Evolutionary conservation across 2,329 filamentous ascomycete genomes (phyloP).

Genomic region (Fusarium nodosum): DNA sequence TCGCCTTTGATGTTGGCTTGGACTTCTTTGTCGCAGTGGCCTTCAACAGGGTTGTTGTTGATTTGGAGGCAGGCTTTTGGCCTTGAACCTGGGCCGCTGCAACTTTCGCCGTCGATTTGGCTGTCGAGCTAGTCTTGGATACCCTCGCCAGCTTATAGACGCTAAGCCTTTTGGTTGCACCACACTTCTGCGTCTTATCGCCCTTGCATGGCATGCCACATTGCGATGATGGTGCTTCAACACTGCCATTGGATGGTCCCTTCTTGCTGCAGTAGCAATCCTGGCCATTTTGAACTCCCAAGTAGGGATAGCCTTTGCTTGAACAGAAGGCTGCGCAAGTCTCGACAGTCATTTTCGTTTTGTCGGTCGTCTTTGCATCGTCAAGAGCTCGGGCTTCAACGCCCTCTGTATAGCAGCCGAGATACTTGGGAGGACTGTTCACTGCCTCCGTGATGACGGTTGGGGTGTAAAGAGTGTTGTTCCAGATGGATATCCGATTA

Average conservation of each 20-base stretch:
- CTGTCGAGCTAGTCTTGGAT: constrained; percentile 5
- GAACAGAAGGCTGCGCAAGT: constrained; percentile 39
- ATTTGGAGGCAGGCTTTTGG: neutral
- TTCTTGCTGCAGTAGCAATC: constrained; percentile 41
- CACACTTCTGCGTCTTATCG: constrained; percentile 33
- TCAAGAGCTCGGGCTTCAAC: constrained; percentile 16
- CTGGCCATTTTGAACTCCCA: constrained; percentile 39
- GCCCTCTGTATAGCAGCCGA: constrained; percentile 44
- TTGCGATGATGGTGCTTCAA: constrained; percentile 23
- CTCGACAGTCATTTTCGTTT: constrained; percentile 31
- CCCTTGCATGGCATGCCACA: constrained; percentile 38
- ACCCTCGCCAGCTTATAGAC: constrained; percentile 35
- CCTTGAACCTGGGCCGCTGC: constrained; percentile 2
- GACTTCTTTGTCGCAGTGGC: neutral
- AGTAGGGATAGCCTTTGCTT: constrained; percentile 26
- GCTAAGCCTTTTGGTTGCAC: constrained; percentile 27
- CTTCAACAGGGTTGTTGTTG: neutral
- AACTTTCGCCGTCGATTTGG: constrained; percentile 2
- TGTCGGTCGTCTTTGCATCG: constrained; percentile 26
- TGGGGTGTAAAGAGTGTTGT: constrained; percentile 29
- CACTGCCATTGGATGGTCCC: constrained; percentile 33
- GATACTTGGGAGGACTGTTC: constrained; percentile 8
- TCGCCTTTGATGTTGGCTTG: constrained; percentile 6
- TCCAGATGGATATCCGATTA: constrained; percentile 44
- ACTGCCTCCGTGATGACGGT: constrained; percentile 1